These are phyloP conservation scores for Chaetomiaceae sp. DNA, from an alignment of 2,329 filamentous ascomycete species.

Conservation along the genomic window DNA sequence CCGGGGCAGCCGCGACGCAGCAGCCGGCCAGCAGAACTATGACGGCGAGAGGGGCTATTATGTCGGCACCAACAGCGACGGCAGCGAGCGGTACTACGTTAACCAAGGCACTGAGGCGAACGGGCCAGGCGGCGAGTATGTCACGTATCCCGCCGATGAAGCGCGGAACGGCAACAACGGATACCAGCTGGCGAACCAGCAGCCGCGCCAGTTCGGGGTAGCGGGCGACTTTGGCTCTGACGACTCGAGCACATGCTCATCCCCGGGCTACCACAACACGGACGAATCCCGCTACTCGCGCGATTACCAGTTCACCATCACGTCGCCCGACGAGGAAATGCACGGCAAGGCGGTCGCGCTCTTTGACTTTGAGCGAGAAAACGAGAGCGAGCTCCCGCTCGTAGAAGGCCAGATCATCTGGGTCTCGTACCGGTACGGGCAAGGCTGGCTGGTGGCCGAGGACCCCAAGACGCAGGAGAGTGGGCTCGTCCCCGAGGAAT, in stretches of 20 bases:
- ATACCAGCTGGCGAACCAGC: slow-evolving; percentile 44
- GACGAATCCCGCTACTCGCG: slow-evolving; percentile 80
- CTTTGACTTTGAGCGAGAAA: slow-evolving; percentile 92
- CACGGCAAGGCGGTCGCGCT: slow-evolving; percentile 93
- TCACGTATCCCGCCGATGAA: slow-evolving; percentile 69
- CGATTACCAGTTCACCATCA: slow-evolving; percentile 93
- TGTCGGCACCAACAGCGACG: slow-evolving; percentile 62
- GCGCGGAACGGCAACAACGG: slow-evolving; percentile 51
- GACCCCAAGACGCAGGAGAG: slow-evolving; percentile 93
- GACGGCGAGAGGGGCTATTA: slow-evolving; percentile 63
- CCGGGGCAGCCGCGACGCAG: slow-evolving; percentile 41
- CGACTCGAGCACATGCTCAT: slow-evolving; percentile 54
- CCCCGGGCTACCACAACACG: slow-evolving; percentile 53
- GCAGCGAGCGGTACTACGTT: slow-evolving; percentile 70
- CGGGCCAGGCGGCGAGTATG: slow-evolving; percentile 73
- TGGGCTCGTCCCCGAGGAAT: slow-evolving; percentile 92
- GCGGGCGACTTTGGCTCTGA: slow-evolving; percentile 52
- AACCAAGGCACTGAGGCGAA: slow-evolving; percentile 65
- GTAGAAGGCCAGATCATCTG: slow-evolving; percentile 94
- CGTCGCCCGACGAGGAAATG: slow-evolving; percentile 94
- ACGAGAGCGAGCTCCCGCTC: slow-evolving; percentile 91
- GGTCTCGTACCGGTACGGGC: slow-evolving; percentile 91
- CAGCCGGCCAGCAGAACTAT: slow-evolving; percentile 41
- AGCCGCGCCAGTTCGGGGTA: slow-evolving; percentile 42
- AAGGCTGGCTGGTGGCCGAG: slow-evolving; percentile 96